A percentile compares a stretch with the other conserved stretches of the same genome.
These are phyloP conservation scores for Choiromyces venosus DNA, from an alignment of 495 filamentous ascomycete species.

Conservation along the genomic window DNA sequence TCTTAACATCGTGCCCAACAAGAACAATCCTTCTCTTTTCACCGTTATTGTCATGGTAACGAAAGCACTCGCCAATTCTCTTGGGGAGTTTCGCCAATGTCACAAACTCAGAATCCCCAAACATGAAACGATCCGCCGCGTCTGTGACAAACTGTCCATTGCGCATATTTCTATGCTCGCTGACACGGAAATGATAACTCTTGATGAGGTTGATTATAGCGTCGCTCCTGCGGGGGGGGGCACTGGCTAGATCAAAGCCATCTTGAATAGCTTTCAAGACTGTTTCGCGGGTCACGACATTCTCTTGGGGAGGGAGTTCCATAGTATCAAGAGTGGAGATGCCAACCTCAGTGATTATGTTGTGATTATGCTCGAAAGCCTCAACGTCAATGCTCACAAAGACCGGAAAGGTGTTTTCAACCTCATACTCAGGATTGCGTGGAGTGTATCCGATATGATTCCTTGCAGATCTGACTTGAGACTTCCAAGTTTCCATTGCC, in stretches of 20 bases:
- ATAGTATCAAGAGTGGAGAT: slow-evolving; percentile 73
- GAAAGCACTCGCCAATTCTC: slow-evolving; percentile 46
- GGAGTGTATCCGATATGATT: slow-evolving; percentile 27
- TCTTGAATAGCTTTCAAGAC: slow-evolving; percentile 54
- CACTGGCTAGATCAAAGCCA: slow-evolving; percentile 41
- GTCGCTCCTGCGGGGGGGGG: slow-evolving; percentile 47
- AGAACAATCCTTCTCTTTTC: slow-evolving; percentile 61
- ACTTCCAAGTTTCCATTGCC: slow-evolving; percentile 26
- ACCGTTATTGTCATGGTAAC: slow-evolving; percentile 26
- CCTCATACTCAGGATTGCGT: not conserved
- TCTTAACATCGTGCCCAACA: slow-evolving; percentile 65
- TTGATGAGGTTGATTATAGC: slow-evolving; percentile 51
- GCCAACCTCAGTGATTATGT: slow-evolving; percentile 74
- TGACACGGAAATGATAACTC: slow-evolving; percentile 68
- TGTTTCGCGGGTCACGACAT: slow-evolving; percentile 7
- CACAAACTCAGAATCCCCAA: slow-evolving; percentile 57
- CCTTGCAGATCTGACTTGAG: slow-evolving; percentile 29
- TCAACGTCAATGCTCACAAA: slow-evolving; percentile 81
- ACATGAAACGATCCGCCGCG: slow-evolving; percentile 68
- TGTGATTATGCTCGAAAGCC: slow-evolving; percentile 61
- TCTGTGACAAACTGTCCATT: slow-evolving; percentile 64
- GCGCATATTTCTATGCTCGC: slow-evolving; percentile 57
- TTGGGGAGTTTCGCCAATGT: slow-evolving; percentile 31
- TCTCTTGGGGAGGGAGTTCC: slow-evolving; percentile 45
- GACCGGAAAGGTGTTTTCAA: slow-evolving; percentile 42